A percentile compares a stretch with the other conserved stretches of the same genome.
Evolutionary conservation across 2,329 filamentous ascomycete species (phyloP).

Genomic region (Diaporthe eres): DNA sequence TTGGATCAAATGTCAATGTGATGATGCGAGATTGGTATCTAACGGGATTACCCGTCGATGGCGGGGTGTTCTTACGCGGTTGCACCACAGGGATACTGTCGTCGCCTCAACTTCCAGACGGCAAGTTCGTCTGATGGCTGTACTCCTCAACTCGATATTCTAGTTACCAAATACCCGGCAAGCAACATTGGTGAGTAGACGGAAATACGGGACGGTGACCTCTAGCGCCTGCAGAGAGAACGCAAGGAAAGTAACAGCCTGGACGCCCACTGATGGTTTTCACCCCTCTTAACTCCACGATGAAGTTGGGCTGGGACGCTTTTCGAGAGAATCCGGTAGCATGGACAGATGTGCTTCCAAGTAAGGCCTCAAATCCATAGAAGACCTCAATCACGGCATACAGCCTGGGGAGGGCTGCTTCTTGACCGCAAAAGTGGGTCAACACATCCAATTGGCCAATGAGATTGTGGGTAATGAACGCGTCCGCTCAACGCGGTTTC

Average conservation of each 20-base stretch:
- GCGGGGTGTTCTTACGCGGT: background rate
- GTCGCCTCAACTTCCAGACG: conserved; percentile 8
- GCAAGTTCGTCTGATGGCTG: background rate
- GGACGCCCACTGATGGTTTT: background rate
- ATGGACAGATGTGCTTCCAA: background rate
- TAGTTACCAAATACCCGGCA: background rate
- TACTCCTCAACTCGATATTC: background rate
- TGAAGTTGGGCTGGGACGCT: background rate
- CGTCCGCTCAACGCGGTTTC: conserved; percentile 36
- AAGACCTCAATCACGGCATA: background rate
- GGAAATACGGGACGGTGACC: background rate
- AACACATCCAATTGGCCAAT: conserved; percentile 39
- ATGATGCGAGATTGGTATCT: background rate
- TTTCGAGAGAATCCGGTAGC: too few species aligned
- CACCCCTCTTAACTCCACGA: background rate
- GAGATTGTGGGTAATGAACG: conserved; percentile 23
- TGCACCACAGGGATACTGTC: too few species aligned
- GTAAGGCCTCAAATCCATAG: background rate
- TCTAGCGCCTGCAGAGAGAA: background rate
- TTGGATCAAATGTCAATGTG: background rate
- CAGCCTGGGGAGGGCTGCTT: background rate
- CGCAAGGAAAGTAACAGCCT: background rate
- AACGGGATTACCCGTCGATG: too few species aligned
- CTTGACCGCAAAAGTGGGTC: background rate
- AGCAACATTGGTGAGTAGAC: background rate